Evolutionary conservation across 768 basidiomycete genomes (phyloP).

Genomic region (Floccularia luteovirens): DNA sequence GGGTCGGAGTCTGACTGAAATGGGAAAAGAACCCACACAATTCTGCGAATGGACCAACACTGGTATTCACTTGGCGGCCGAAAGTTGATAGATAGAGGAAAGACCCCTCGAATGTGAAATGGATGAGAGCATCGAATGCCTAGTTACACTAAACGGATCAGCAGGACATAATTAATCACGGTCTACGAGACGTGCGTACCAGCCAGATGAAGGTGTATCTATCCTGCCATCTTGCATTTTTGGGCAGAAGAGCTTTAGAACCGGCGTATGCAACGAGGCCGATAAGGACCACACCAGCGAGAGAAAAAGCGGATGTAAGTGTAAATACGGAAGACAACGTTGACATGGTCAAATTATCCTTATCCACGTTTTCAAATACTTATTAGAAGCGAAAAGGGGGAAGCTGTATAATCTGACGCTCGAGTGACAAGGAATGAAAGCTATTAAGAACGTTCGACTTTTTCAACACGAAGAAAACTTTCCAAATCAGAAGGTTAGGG

Average conservation of each 20-base stretch:
- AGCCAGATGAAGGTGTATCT: constrained; percentile 73
- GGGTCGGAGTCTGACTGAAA: constrained; percentile 23
- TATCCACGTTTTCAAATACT: too few species aligned
- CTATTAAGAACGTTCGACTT: too few species aligned
- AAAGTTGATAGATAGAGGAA: constrained; percentile 75
- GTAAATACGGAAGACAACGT: constrained; percentile 32
- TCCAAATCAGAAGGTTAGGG: too few species aligned
- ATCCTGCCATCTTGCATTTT: constrained; percentile 57
- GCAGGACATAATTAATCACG: too few species aligned
- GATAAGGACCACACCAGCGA: constrained; percentile 48
- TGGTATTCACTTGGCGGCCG: constrained; percentile 64
- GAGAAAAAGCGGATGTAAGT: constrained; percentile 53
- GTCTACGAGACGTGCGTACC: constrained; percentile 28
- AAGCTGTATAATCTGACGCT: too few species aligned
- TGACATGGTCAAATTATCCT: constrained; percentile 2
- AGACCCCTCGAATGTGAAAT: constrained; percentile 73
- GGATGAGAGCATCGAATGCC: constrained; percentile 78
- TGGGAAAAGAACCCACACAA: constrained; percentile 47
- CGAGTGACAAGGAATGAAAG: too few species aligned
- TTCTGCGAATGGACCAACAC: constrained; percentile 60
- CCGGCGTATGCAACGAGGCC: constrained; percentile 44
- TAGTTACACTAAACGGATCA: constrained; percentile 14
- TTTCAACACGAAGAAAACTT: too few species aligned
- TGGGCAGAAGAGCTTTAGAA: constrained; percentile 52
- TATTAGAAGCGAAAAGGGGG: too few species aligned